Evolutionary conservation across 192 early-diverging fungal genomes (phyloP), one percentile per base, ranked within the genome.

Genomic region (Coemansia nantahalensis): DNA sequence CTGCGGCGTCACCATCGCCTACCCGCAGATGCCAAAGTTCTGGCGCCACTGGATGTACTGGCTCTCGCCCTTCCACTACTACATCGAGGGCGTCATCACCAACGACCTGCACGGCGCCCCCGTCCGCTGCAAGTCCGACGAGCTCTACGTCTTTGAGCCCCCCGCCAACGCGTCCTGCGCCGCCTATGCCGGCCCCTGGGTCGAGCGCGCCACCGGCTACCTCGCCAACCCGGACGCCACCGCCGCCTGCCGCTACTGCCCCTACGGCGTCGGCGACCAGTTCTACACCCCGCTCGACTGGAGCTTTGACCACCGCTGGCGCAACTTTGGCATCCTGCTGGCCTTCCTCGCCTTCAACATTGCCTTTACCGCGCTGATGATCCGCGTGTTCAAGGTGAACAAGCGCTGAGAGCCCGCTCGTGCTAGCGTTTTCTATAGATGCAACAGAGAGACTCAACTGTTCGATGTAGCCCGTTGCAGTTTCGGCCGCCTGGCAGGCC

Each of bases 21-120:
- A 81, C 33, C 23, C 51, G 34, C 48, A 62, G n/a, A 78, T 86
- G 69, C 77, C 82, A 28, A 40, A 51, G 30, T 83, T 86, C 65
- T 86, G 85, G 83, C 69, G 77, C 40, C 39, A 58, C 1, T 84
- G 80, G 75, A 79, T 86, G 78, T 86, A 86, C 67, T 79, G 77
- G 77, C 51, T 83, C 18, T 77, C 79, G 42, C 82, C 83, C 0
- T 84, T 80, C 54, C 65, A 63, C 36, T 84, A 86, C 64, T 67
- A 78, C 31, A 56, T 84, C 37, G 85, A 84, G 56, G 82, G 83
- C 37, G 56, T 81, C 16, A 68, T 84, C 19, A 71, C 73, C 49
- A 82, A 83, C 55, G 80, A 78, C 23, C 63, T 87, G 46, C 69
- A 81, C 48, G 62, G 49, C 24, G 54, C 79, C 1, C 42, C 41